Evolutionary conservation across 176 grass and related monocot genomes (phyloP).

Genomic region (Avena atlantica): DNA sequence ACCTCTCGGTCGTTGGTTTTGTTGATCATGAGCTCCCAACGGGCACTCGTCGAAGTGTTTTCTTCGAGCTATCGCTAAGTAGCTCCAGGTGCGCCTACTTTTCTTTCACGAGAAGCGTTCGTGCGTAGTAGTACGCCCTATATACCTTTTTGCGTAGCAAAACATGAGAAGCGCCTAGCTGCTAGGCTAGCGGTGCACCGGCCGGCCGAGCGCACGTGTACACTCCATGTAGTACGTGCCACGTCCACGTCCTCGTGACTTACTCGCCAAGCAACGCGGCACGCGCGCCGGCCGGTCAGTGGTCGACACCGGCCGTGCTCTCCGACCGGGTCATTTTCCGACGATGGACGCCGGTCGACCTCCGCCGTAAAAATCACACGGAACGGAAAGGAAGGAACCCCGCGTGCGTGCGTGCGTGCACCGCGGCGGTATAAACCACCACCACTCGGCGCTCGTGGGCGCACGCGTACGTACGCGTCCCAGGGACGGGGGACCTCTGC

Average conservation of each 20-base stretch:
- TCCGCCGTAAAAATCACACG: not conserved
- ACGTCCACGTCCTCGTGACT: conserved; percentile 35
- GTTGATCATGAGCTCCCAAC: too few species aligned
- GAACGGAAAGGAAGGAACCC: not conserved
- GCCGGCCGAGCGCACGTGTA: not conserved
- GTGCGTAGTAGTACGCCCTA: too few species aligned
- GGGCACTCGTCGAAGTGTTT: too few species aligned
- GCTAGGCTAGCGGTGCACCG: too few species aligned
- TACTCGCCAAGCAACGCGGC: conserved; percentile 23
- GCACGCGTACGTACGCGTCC: not conserved
- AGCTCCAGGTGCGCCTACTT: conserved; percentile 34
- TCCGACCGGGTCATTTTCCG: not conserved
- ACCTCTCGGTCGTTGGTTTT: too few species aligned
- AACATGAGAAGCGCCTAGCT: too few species aligned
- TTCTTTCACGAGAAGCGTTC: not conserved
- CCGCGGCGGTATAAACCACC: not conserved
- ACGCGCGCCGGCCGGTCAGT: not conserved
- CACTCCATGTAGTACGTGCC: not conserved
- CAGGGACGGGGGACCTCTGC: too few species aligned
- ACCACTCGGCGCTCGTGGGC: not conserved
- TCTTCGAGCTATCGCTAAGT: not conserved
- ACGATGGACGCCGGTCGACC: not conserved
- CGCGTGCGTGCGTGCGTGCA: too few species aligned
- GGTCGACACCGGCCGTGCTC: not conserved
- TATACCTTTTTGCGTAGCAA: too few species aligned